Conservation (phyloP, 2,329 filamentous ascomycete species). For the Aspergillus pseudoviridinutans region DNA sequence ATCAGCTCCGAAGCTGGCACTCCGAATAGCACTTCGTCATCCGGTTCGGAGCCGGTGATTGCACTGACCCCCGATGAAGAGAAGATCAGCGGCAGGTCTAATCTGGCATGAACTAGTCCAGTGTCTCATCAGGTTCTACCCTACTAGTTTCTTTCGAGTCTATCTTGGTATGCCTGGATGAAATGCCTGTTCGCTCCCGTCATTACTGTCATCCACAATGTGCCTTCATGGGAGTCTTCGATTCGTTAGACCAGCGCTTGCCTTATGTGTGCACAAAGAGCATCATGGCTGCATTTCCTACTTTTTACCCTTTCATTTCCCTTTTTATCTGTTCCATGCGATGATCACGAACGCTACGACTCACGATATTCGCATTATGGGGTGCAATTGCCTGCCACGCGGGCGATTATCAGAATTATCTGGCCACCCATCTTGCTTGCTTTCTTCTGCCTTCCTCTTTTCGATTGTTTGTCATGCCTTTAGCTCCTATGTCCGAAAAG, state of each 20-base stretch:
- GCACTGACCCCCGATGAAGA: constrained; percentile 15
- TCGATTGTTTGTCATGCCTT: background rate
- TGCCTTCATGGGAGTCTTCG: background rate
- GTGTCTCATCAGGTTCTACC: background rate
- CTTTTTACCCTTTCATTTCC: background rate
- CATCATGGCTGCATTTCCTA: background rate
- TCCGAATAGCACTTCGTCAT: constrained; percentile 14
- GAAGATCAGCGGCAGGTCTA: constrained; percentile 3
- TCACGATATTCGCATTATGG: constrained; percentile 10
- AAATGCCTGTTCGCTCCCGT: background rate
- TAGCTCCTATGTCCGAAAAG: background rate
- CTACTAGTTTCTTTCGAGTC: background rate
- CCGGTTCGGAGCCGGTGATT: constrained; percentile 14
- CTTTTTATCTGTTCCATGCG: constrained; percentile 5
- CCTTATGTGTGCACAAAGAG: background rate
- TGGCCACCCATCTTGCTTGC: too few relatives aligned
- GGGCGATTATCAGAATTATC: too few relatives aligned
- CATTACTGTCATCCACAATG: background rate
- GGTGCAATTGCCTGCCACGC: background rate
- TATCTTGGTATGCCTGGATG: background rate
- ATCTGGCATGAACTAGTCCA: background rate
- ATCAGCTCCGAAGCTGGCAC: constrained; percentile 25
- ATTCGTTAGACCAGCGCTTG: background rate
- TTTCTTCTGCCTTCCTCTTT: background rate
- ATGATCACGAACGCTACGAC: constrained; percentile 19